phyloP scores from a whole-genome alignment of 2,329 filamentous ascomycete genomes.

The Metarhizium brunneum region DNA sequence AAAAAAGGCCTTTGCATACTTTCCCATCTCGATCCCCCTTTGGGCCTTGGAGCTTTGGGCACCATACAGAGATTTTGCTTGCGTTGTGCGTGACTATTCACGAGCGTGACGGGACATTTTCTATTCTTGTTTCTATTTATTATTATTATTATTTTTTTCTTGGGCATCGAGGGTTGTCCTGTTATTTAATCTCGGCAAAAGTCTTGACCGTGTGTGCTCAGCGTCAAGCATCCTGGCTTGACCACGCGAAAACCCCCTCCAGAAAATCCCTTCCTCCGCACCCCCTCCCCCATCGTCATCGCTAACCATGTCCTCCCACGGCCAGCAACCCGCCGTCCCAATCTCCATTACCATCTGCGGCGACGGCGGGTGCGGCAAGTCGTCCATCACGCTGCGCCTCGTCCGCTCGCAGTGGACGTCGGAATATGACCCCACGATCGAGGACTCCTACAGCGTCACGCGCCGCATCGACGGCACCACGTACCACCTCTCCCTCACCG shows the following conservation, averaged over 20 bases:
- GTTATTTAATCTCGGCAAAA: not conserved
- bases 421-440: slow-evolving; percentile 73
- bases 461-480: slow-evolving; percentile 70
- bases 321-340: slow-evolving; percentile 34
- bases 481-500: slow-evolving; percentile 71
- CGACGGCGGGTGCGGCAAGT: slow-evolving; percentile 78
- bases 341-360: slow-evolving; percentile 78
- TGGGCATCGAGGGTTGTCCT: not conserved
- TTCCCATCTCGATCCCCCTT: not conserved
- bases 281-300: not conserved
- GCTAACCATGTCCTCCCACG: slow-evolving; percentile 2
- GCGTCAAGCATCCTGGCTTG: not conserved
- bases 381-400: slow-evolving; percentile 73
- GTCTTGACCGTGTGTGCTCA: not conserved
- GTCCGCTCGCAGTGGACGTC: slow-evolving; percentile 78
- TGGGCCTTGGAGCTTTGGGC: too few relatives aligned
- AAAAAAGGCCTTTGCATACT: not conserved
- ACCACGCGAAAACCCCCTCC: too few relatives aligned
- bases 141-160: not conserved
- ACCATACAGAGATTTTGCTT: too few relatives aligned
- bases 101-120: not conserved
- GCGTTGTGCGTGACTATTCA: too few relatives aligned
- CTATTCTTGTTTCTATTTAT: not conserved
- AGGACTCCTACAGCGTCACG: slow-evolving; percentile 79
- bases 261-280: too few relatives aligned